Evolutionary conservation across 345 rosid species (phyloP).

Genomic region (Corchorus olitorius): DNA sequence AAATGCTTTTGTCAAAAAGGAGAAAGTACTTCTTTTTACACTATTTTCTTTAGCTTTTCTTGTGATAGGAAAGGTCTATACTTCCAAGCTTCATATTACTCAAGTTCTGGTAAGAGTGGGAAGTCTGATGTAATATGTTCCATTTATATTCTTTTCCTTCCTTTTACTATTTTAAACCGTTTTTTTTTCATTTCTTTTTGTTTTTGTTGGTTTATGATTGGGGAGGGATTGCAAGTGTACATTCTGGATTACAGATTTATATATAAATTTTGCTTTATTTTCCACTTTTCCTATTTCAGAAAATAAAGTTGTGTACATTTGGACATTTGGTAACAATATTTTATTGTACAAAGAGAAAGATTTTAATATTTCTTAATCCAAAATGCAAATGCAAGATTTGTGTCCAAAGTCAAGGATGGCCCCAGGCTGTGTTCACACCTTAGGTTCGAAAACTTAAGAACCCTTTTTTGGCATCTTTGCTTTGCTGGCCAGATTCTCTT

Average conservation of each 20-base stretch:
- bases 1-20: not conserved
- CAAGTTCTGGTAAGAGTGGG: not conserved
- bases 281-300: not conserved
- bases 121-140: not conserved
- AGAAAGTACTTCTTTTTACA: not conserved
- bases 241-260: not conserved
- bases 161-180: not conserved
- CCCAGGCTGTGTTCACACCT: not conserved
- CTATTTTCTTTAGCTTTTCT: not conserved
- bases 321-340: not conserved
- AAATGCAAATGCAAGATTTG: not conserved
- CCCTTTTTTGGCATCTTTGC: not conserved
- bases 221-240: slow-evolving; percentile 1
- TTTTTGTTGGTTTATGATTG: not conserved
- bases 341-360: not conserved
- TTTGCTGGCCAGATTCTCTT: not conserved
- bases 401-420: not conserved
- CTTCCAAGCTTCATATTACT: not conserved
- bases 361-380: not conserved
- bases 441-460: not conserved
- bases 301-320: not conserved
- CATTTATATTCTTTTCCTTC: not conserved
- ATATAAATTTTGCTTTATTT: not conserved
- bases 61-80: not conserved
- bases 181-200: not conserved